Evolutionary conservation across 768 basidiomycete genomes (phyloP).

Genomic region (Leccinum olivaceopallidum): DNA sequence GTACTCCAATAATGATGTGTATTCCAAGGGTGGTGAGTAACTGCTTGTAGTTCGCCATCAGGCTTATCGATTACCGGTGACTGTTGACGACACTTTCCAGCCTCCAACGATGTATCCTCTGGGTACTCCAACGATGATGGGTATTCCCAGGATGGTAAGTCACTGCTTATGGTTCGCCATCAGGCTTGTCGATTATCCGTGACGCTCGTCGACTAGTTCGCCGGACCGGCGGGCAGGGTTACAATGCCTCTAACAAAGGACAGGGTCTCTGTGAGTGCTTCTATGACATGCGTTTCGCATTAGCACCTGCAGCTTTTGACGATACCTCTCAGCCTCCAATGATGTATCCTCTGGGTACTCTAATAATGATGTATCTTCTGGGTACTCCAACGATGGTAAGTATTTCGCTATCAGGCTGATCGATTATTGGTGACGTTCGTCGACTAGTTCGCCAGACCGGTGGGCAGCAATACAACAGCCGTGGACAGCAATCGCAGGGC

Average conservation of each 20-base stretch:
- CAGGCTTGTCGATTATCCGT: conserved; percentile 10
- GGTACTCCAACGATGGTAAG: not conserved
- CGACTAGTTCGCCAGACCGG: conserved; percentile 55
- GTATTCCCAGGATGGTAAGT: conserved; percentile 1
- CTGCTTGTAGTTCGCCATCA: not conserved
- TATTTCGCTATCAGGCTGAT: conserved; percentile 4
- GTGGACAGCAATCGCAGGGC: conserved; percentile 22
- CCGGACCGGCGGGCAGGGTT: conserved; percentile 66
- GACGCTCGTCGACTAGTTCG: conserved; percentile 34
- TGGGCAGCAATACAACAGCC: conserved; percentile 36
- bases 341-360: not conserved
- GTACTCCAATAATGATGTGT: not conserved
- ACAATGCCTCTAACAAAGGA: conserved; percentile 54
- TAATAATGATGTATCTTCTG: not conserved
- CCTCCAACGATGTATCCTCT: no score
- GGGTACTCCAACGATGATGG: not conserved
- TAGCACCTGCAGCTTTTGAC: not conserved
- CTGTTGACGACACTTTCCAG: no score
- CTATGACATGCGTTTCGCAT: not conserved
- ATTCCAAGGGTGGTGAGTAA: conserved; percentile 3
- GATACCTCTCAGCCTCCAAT: not conserved
- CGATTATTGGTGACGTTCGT: conserved; percentile 9
- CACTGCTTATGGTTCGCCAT: not conserved
- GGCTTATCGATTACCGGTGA: conserved; percentile 13
- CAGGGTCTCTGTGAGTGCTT: conserved; percentile 15